Conservation (phyloP, 2,329 filamentous ascomycete genomes). For the Fusarium sp. region DNA sequence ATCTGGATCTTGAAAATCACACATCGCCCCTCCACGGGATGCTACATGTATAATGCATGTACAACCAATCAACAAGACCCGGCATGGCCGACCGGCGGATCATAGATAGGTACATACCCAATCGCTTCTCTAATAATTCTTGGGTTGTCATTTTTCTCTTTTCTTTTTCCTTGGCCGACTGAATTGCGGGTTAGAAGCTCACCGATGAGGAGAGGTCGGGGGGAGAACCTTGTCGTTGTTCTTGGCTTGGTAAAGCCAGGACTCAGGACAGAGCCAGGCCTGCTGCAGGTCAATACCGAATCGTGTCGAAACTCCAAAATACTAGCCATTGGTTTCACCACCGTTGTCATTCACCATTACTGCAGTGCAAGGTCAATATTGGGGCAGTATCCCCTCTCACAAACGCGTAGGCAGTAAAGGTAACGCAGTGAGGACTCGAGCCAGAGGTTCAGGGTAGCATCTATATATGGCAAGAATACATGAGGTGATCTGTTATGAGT, state of each 20-base stretch:
- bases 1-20: slow-evolving; percentile 43
- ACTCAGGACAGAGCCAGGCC: neutral
- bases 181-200: slow-evolving; percentile 3
- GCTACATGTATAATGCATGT: slow-evolving; percentile 36
- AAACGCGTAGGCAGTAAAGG: slow-evolving; percentile 1
- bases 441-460: slow-evolving; percentile 9
- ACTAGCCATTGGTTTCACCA: slow-evolving; percentile 21
- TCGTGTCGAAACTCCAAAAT: slow-evolving; percentile 4
- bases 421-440: slow-evolving; percentile 1
- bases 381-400: slow-evolving; percentile 1
- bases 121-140: slow-evolving; percentile 6
- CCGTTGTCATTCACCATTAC: slow-evolving; percentile 18
- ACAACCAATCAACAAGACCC: slow-evolving; percentile 31
- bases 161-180: slow-evolving; percentile 37
- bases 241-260: neutral
- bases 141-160: neutral
- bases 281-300: neutral
- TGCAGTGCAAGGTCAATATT: slow-evolving; percentile 26
- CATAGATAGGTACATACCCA: slow-evolving; percentile 9
- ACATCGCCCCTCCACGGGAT: slow-evolving; percentile 39
- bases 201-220: neutral
- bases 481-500: neutral
- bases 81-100: slow-evolving; percentile 37
- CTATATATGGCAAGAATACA: neutral
- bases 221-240: neutral